Percentiles rank a stretch among this genome's conserved stretches.
phyloP scores from a whole-genome alignment of 805 yeast genomes.

The Barnettozyma salicaria region DNA sequence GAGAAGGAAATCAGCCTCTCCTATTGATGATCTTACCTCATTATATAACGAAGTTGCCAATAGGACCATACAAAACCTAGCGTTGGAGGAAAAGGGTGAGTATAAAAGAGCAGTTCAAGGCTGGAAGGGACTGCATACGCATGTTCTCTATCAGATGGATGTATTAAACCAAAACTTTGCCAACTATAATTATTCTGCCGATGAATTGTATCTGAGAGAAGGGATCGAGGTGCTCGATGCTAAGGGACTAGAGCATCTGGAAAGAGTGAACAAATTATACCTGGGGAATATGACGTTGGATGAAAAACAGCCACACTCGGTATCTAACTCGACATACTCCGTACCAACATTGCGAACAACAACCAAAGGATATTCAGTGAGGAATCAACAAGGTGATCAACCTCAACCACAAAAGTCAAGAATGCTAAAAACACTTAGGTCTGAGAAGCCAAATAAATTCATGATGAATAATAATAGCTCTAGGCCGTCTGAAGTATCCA shows the following conservation, averaged over 20 bases:
- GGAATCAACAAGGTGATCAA: slow-evolving; percentile 16
- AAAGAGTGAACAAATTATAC: slow-evolving; percentile 27
- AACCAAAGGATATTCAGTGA: slow-evolving; percentile 24
- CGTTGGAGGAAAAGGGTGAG: slow-evolving; percentile 50
- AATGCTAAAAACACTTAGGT: slow-evolving; percentile 31
- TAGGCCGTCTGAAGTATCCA: slow-evolving; percentile 21
- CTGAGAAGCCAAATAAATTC: slow-evolving; percentile 20
- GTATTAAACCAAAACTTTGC: slow-evolving; percentile 38
- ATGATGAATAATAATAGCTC: slow-evolving; percentile 12
- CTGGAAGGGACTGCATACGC: slow-evolving; percentile 68
- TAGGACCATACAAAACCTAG: slow-evolving; percentile 48
- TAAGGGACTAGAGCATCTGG: slow-evolving; percentile 33
- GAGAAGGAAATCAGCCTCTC: slow-evolving; percentile 54
- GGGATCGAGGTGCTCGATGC: slow-evolving; percentile 22
- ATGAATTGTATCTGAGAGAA: slow-evolving; percentile 37
- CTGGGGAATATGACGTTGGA: slow-evolving; percentile 8
- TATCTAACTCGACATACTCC: slow-evolving; percentile 7
- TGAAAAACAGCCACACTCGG: neutral
- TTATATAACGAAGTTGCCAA: slow-evolving; percentile 59
- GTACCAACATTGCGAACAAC: slow-evolving; percentile 22
- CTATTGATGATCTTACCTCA: slow-evolving; percentile 52
- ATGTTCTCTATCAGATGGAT: slow-evolving; percentile 51
- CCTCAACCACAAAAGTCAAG: slow-evolving; percentile 19
- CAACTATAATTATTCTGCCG: slow-evolving; percentile 33
- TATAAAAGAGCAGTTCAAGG: slow-evolving; percentile 57